Evolutionary conservation across 495 filamentous ascomycete genomes (phyloP).

Genomic region (Venustampulla echinocandica): DNA sequence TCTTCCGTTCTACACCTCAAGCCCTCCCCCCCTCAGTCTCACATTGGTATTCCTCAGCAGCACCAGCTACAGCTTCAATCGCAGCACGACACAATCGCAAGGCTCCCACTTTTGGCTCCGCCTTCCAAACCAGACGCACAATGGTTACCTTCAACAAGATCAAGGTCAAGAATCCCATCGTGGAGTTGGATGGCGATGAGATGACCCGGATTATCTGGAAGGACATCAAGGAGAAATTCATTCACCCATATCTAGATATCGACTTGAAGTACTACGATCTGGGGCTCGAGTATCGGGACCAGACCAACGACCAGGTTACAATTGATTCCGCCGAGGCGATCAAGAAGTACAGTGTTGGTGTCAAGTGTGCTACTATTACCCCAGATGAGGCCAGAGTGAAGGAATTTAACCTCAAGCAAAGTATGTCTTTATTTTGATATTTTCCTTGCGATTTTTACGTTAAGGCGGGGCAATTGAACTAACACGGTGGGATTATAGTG

Average conservation of each 20-base stretch:
- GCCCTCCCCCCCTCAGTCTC: too few relatives aligned
- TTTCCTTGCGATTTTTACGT: too few relatives aligned
- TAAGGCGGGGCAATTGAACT: too few relatives aligned
- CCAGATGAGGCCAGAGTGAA: constrained; percentile 92
- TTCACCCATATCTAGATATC: constrained; percentile 86
- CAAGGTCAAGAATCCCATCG: constrained; percentile 94
- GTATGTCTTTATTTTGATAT: constrained; percentile 36
- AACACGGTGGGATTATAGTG: too few relatives aligned
- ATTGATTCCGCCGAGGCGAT: constrained; percentile 91
- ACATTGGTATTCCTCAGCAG: too few relatives aligned
- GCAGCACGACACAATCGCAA: background rate
- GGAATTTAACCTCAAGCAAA: constrained; percentile 98
- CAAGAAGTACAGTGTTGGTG: constrained; percentile 95
- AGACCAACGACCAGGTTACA: constrained; percentile 95
- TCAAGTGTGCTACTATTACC: constrained; percentile 99
- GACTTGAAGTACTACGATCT: constrained; percentile 99
- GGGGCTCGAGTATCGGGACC: constrained; percentile 86
- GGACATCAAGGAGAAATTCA: constrained; percentile 97
- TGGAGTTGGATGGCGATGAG: constrained; percentile 97
- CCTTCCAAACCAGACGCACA: constrained; percentile 15
- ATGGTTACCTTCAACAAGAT: constrained; percentile 53
- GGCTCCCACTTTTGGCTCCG: constrained; percentile 9
- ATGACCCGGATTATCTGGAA: constrained; percentile 99
- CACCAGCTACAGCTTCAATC: too few relatives aligned
- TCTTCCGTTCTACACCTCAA: too few relatives aligned